Conservation (phyloP, 2,329 filamentous ascomycete genomes). For the Colletotrichum graminicola region DNA sequence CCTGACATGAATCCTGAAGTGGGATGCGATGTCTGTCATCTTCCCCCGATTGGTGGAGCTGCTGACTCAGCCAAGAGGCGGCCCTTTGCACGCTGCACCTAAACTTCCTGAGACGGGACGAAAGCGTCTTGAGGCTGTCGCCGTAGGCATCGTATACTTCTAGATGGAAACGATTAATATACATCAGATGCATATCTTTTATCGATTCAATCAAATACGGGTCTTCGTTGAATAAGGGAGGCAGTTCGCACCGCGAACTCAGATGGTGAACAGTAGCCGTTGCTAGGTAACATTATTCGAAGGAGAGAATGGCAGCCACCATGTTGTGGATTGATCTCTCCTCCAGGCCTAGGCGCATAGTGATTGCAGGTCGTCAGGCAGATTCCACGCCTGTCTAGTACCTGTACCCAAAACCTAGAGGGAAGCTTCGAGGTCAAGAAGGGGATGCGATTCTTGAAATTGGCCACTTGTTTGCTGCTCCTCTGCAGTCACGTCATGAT, state of each 20-base stretch:
- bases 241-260: background rate
- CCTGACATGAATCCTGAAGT: conserved; percentile 27
- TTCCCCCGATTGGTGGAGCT: conserved; percentile 32
- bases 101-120: conserved; percentile 32
- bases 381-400: too few species aligned
- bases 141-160: conserved; percentile 1
- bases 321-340: background rate
- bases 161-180: background rate
- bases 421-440: background rate
- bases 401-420: background rate
- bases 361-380: background rate
- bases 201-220: background rate
- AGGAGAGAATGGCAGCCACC: background rate
- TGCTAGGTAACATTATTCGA: background rate
- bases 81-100: conserved; percentile 5
- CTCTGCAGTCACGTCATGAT: background rate
- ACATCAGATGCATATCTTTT: background rate
- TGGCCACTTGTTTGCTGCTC: too few species aligned
- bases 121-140: conserved; percentile 24
- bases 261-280: background rate
- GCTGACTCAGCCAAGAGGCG: conserved; percentile 24
- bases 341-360: background rate
- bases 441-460: background rate
- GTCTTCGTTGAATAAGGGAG: background rate
- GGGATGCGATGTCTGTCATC: conserved; percentile 40